A percentile compares a stretch with the other conserved stretches of the same genome.
Conservation (phyloP, 2,329 filamentous ascomycete genomes). For the Shiraia sp. region DNA sequence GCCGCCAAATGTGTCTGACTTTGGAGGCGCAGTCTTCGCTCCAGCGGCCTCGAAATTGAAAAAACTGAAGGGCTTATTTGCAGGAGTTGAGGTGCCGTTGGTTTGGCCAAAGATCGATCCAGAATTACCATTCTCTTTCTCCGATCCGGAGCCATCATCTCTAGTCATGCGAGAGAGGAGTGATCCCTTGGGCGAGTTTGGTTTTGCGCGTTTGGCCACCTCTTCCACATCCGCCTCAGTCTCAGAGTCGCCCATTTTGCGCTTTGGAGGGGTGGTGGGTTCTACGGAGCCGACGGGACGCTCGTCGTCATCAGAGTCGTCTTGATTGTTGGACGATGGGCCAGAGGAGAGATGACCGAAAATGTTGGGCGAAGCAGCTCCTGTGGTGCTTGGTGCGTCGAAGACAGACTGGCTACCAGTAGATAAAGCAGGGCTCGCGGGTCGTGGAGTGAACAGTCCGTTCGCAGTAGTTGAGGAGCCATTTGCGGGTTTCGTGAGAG, state of each 20-base stretch:
- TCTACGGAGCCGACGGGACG: slow-evolving; percentile 16
- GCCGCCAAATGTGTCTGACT: slow-evolving; percentile 33
- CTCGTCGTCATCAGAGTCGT: slow-evolving; percentile 31
- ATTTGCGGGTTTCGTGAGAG: slow-evolving; percentile 23
- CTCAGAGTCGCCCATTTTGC: slow-evolving; percentile 26
- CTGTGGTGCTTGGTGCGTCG: slow-evolving; percentile 24
- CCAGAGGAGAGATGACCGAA: slow-evolving; percentile 42
- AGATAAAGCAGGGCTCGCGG: slow-evolving; percentile 36
- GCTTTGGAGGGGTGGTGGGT: slow-evolving; percentile 26
- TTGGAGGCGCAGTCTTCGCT: slow-evolving; percentile 32
- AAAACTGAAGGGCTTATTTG: slow-evolving; percentile 26
- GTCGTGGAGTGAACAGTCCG: slow-evolving; percentile 27
- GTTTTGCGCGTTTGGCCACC: slow-evolving; percentile 23
- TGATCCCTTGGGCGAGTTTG: slow-evolving; percentile 17
- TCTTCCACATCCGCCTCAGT: slow-evolving; percentile 34
- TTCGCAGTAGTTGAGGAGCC: slow-evolving; percentile 28
- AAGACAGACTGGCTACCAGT: slow-evolving; percentile 41
- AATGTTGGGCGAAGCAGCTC: slow-evolving; percentile 30
- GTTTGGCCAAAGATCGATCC: slow-evolving; percentile 20
- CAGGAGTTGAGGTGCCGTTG: slow-evolving; percentile 33
- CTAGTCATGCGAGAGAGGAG: slow-evolving; percentile 37
- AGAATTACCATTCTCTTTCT: slow-evolving; percentile 25
- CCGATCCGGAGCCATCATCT: slow-evolving; percentile 20
- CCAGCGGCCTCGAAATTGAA: slow-evolving; percentile 37
- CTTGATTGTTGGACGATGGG: slow-evolving; percentile 34